Conservation (phyloP, 768 basidiomycete genomes). For the Candolleomyces eurysporus region DNA sequence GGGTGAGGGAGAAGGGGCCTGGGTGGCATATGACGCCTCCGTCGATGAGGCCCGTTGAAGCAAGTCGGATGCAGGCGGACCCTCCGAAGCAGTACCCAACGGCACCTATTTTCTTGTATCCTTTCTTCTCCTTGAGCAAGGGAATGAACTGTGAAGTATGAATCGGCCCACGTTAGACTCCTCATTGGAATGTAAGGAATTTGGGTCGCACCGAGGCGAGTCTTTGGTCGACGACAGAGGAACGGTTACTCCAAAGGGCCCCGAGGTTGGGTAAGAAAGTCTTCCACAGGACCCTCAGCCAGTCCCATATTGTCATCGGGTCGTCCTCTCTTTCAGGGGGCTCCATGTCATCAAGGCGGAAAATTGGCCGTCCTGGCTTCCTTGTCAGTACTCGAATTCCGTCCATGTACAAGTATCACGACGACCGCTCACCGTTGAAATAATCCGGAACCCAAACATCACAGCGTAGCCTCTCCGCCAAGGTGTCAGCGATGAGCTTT, state of each 20-base stretch:
- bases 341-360: neutral
- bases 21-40: slow-evolving; percentile 44
- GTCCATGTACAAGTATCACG: neutral
- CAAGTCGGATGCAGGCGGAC: slow-evolving; percentile 34
- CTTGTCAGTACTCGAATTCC: neutral
- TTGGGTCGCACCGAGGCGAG: slow-evolving; percentile 17
- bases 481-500: slow-evolving; percentile 56
- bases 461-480: slow-evolving; percentile 46
- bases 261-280: slow-evolving; percentile 25
- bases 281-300: slow-evolving; percentile 26
- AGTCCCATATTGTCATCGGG: slow-evolving; percentile 26
- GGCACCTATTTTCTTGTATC: slow-evolving; percentile 39
- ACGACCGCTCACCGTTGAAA: slow-evolving; percentile 41
- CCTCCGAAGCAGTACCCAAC: slow-evolving; percentile 48
- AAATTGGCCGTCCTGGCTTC: neutral
- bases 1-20: slow-evolving; percentile 27
- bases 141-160: slow-evolving; percentile 28
- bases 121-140: slow-evolving; percentile 31
- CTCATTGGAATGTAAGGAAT: neutral
- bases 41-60: slow-evolving; percentile 32
- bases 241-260: slow-evolving; percentile 26
- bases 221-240: slow-evolving; percentile 28
- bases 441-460: slow-evolving; percentile 70
- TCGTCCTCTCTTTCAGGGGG: slow-evolving; percentile 32
- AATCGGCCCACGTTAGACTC: neutral